Evolutionary conservation across 148 eudicot species (phyloP), one percentile per base, ranked within the genome.

Genomic region (Persicaria tinctoria): DNA sequence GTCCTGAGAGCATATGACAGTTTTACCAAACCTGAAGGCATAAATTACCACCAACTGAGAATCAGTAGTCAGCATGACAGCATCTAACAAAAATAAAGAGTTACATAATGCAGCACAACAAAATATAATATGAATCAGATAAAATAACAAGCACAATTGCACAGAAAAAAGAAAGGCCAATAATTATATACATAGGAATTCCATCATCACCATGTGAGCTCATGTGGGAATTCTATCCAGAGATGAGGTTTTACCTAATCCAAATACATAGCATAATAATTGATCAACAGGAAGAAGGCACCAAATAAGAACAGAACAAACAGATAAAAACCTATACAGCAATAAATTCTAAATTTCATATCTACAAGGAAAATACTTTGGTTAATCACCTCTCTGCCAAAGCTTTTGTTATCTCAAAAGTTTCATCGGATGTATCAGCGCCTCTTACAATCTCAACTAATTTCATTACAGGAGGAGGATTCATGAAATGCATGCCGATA

Each of bases 401-500:
- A 63, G 77, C 57, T 83, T 88, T 91, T 38, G 94, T 91, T 51
- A 87, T 80, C 66, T 54, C 64, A 69, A 81, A 93, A 49, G 98
- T 88, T 53, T 83, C 86, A 66, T 89, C 88, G 64, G 98, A 93
- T 55, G 97, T 93, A 76, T 88, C 89, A 27, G 91, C 97, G 18
- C 98, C 98, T 82, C 89, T 84, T 68, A 93, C 74, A 74, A 93
- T 89, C 86, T 93, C 98, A 75, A 93, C 88, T 79, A 93, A 85
- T 68, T 88, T 86, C 98, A 93, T 93, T 51, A 93, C 78, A 49
- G 98, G 92, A 68, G 98, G 98, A 81, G 97, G 98, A 73, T 91
- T 93, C 98, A 91, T 89, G 73, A 93, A 93, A 82, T 93, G 98
- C 98, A 93, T 93, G 55, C 98, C 98, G 78, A 93, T 91, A 73